phyloP scores from a whole-genome alignment of 345 rosid species.

The Chamaenerion angustifolium region DNA sequence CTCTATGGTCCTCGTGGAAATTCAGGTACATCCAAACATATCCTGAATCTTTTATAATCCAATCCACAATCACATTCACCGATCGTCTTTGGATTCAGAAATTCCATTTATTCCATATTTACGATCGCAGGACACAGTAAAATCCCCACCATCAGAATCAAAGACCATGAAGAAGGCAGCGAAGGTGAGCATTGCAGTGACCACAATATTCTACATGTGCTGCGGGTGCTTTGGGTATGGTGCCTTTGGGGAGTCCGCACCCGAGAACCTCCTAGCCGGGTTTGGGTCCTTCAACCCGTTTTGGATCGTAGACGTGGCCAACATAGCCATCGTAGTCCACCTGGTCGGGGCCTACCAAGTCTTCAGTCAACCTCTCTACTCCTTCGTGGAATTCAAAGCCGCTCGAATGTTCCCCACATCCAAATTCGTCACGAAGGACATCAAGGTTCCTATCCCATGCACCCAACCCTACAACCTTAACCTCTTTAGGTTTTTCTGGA shows the following conservation, averaged over 20 bases:
- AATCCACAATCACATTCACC: too few species aligned
- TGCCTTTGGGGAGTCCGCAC: constrained; percentile 50
- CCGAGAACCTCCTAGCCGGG: constrained; percentile 67
- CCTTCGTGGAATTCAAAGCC: constrained; percentile 42
- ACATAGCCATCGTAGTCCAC: constrained; percentile 55
- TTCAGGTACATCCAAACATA: constrained; percentile 18
- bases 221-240: constrained; percentile 70
- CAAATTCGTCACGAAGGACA: constrained; percentile 30
- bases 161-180: constrained; percentile 38
- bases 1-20: constrained; percentile 31
- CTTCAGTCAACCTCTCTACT: constrained; percentile 51
- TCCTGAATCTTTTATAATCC: too few species aligned
- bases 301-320: constrained; percentile 61
- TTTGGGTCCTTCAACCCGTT: constrained; percentile 64
- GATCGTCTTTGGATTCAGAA: too few species aligned
- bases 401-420: constrained; percentile 23
- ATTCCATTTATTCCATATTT: too few species aligned
- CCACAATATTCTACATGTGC: constrained; percentile 33
- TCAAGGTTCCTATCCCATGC: constrained; percentile 27
- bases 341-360: constrained; percentile 75
- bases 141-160: constrained; percentile 34
- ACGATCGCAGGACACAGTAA: constrained; percentile 25
- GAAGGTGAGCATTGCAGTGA: constrained; percentile 17
- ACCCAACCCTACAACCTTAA: constrained; percentile 26
- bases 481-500: constrained; percentile 46